Percentiles rank a stretch among this genome's conserved stretches.
phyloP scores from a whole-genome alignment of 352 stramenopile genomes.

The Phytopythium montanum region DNA sequence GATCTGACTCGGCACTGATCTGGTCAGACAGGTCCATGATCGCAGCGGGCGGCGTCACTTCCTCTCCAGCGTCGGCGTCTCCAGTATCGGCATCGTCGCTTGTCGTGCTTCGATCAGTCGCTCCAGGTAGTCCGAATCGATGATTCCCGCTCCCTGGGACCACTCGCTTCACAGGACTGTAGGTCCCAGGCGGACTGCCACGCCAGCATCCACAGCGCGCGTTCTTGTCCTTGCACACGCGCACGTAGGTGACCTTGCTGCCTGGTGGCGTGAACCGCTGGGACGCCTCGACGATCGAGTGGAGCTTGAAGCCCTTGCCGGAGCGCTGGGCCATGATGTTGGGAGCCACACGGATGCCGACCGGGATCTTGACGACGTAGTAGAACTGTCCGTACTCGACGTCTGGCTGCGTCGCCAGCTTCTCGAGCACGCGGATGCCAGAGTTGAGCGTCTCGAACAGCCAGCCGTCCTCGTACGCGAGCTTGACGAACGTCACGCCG shows the following conservation, averaged over 20 bases:
- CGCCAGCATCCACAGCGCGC: constrained; percentile 48
- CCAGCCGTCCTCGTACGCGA: constrained; percentile 81
- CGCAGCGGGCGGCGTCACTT: background rate
- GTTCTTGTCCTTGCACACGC: constrained; percentile 77
- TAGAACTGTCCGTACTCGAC: constrained; percentile 80
- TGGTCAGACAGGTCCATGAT: constrained; percentile 1
- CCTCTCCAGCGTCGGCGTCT: background rate
- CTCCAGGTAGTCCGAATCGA: background rate
- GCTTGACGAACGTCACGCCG: constrained; percentile 74
- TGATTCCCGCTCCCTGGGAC: background rate
- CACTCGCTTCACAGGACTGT: constrained; percentile 6
- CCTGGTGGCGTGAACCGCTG: constrained; percentile 77
- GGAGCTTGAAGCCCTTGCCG: constrained; percentile 75
- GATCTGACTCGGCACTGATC: background rate
- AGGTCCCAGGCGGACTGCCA: constrained; percentile 3
- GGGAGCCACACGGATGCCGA: constrained; percentile 74
- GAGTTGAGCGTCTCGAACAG: constrained; percentile 79
- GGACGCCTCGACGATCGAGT: constrained; percentile 81
- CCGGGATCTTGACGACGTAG: constrained; percentile 79
- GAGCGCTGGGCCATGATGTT: constrained; percentile 83
- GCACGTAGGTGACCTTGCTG: constrained; percentile 83
- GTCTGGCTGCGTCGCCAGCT: constrained; percentile 52
- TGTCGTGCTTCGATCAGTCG: background rate
- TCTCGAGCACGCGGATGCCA: constrained; percentile 73
- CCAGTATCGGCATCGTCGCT: background rate